Conservation (phyloP, 176 grass and related monocot species). For the Phoenix dactylifera region DNA sequence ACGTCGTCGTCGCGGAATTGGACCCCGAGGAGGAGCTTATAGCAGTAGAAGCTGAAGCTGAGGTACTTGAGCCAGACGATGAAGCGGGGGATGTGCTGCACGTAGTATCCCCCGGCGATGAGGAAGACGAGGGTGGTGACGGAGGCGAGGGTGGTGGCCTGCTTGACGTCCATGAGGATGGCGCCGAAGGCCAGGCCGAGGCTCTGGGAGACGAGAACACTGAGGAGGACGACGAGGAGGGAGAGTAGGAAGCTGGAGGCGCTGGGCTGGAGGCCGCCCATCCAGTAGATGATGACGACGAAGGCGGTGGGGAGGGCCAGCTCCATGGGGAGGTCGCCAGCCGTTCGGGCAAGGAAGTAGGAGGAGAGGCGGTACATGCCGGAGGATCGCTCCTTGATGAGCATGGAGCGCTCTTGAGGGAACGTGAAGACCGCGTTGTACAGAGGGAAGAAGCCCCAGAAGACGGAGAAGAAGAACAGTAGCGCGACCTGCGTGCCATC, state of each 20-base stretch:
- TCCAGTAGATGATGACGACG: conserved; percentile 38
- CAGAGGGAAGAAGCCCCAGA: conserved; percentile 32
- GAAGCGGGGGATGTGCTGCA: conserved; percentile 26
- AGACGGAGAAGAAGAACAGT: conserved; percentile 28
- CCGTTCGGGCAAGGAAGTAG: conserved; percentile 25
- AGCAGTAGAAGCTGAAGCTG: conserved; percentile 26
- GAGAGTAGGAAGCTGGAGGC: conserved; percentile 10
- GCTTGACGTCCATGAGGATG: conserved; percentile 37
- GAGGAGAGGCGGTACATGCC: conserved; percentile 38
- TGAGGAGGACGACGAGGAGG: conserved; percentile 20
- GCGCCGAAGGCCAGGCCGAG: conserved; percentile 35
- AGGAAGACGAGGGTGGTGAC: conserved; percentile 28
- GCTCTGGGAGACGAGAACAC: conserved; percentile 27
- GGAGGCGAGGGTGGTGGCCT: conserved; percentile 23
- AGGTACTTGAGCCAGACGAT: conserved; percentile 41
- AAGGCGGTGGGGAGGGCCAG: conserved; percentile 33
- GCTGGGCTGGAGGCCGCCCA: conserved; percentile 24
- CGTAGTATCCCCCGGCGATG: conserved; percentile 27
- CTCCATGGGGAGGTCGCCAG: conserved; percentile 41
- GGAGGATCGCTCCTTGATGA: conserved; percentile 34
- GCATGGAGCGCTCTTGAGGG: conserved; percentile 35
- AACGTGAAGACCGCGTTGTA: conserved; percentile 37
- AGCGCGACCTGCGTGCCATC: conserved; percentile 19
- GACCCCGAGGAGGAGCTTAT: conserved; percentile 24
- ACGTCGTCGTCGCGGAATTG: conserved; percentile 24